These are phyloP conservation scores for Russula virescens DNA, from an alignment of 768 basidiomycete genomes.

Conservation along the genomic window DNA sequence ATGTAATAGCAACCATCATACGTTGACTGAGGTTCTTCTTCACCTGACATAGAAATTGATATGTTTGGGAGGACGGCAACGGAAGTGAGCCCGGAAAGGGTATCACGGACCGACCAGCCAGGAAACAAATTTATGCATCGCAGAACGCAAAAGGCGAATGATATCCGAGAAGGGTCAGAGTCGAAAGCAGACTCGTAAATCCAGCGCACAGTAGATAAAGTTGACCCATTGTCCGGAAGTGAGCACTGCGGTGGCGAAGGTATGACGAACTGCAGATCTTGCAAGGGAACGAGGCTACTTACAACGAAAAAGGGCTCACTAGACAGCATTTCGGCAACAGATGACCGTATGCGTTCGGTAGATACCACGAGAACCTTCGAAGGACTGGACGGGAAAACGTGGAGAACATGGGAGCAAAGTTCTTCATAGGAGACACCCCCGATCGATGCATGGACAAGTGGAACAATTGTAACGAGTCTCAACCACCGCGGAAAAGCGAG, in stretches of 20 bases:
- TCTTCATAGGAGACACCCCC: slow-evolving; percentile 6
- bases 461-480: slow-evolving; percentile 18
- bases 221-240: neutral
- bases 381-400: slow-evolving; percentile 10
- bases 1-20: too few species aligned
- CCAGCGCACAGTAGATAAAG: slow-evolving; percentile 11
- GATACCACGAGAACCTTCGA: slow-evolving; percentile 15
- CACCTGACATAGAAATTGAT: neutral
- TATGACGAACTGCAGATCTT: neutral
- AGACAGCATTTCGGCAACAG: slow-evolving; percentile 13
- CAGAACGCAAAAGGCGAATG: slow-evolving; percentile 19
- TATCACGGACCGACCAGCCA: slow-evolving; percentile 7
- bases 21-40: neutral
- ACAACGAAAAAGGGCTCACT: slow-evolving; percentile 20
- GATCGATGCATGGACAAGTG: slow-evolving; percentile 14
- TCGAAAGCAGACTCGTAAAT: slow-evolving; percentile 19
- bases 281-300: neutral
- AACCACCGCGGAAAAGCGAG: slow-evolving; percentile 20
- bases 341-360: slow-evolving; percentile 15
- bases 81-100: slow-evolving; percentile 12
- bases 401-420: slow-evolving; percentile 16
- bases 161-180: slow-evolving; percentile 20
- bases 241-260: neutral
- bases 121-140: slow-evolving; percentile 14
- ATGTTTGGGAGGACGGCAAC: neutral